A percentile compares a stretch with the other conserved stretches of the same genome.
Conservation (phyloP, 352 stramenopile genomes). For the Thalassiosira pacifica region DNA sequence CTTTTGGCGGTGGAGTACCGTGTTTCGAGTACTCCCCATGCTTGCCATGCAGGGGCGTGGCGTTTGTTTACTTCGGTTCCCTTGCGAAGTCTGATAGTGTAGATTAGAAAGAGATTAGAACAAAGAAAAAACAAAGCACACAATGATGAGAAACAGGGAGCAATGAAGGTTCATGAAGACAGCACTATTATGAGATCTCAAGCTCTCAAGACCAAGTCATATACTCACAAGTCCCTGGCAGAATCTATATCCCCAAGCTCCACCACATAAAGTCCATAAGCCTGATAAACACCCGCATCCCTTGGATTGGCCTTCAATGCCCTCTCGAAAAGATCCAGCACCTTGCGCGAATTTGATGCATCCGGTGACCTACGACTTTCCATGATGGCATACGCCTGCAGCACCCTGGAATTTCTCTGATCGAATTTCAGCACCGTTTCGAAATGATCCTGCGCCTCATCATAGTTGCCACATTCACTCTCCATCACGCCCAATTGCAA, state of each 20-base stretch:
- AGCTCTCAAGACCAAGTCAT: neutral
- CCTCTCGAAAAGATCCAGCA: conserved; percentile 86
- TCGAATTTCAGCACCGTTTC: conserved; percentile 85
- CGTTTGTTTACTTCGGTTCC: conserved; percentile 83
- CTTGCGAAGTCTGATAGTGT: conserved; percentile 60
- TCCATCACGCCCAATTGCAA: conserved; percentile 86
- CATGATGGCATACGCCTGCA: conserved; percentile 88
- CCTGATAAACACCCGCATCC: conserved; percentile 85
- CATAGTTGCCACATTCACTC: conserved; percentile 78
- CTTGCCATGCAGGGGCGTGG: conserved; percentile 85
- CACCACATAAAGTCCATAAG: conserved; percentile 85
- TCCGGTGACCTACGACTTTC: conserved; percentile 76
- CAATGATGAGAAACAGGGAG: neutral
- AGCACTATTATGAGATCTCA: too few relatives aligned
- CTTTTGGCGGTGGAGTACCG: conserved; percentile 72
- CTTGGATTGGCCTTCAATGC: conserved; percentile 83
- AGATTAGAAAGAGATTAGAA: conserved; percentile 12
- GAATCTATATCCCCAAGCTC: conserved; percentile 84
- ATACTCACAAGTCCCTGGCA: conserved; percentile 80
- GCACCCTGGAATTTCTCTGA: conserved; percentile 82
- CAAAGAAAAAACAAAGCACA: conserved; percentile 21
- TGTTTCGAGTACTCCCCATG: conserved; percentile 87
- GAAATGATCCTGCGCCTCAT: conserved; percentile 82
- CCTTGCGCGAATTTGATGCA: conserved; percentile 76
- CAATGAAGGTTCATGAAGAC: too few relatives aligned